Conservation (phyloP, 23 red algal species). For the Cyanidioschyzon merolae region DNA sequence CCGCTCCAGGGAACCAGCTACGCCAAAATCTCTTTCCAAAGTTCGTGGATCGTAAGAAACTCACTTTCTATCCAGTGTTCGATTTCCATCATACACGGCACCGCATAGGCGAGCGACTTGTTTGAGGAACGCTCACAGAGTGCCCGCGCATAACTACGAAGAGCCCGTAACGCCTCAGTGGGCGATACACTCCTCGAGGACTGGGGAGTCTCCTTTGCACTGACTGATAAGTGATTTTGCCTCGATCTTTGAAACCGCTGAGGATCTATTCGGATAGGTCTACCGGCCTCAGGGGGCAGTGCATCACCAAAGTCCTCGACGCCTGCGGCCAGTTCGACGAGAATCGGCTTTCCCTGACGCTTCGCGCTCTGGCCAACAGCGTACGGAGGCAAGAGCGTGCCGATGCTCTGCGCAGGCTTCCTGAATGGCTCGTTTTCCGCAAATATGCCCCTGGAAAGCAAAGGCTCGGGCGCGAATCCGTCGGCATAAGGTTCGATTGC, state of each 20-base stretch:
- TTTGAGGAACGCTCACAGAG: not conserved
- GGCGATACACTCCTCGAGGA: not conserved
- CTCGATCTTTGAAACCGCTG: not conserved
- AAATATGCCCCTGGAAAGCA: not conserved
- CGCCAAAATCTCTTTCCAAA: not conserved
- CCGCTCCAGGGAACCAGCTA: too few relatives aligned
- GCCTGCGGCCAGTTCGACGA: not conserved
- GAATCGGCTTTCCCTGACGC: not conserved
- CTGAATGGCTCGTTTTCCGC: not conserved
- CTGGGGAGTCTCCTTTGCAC: not conserved
- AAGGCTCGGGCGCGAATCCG: not conserved
- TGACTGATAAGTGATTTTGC: not conserved
- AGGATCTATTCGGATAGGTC: not conserved
- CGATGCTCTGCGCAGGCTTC: too few relatives aligned
- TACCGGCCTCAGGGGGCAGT: not conserved
- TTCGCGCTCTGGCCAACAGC: too few relatives aligned
- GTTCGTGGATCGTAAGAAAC: not conserved
- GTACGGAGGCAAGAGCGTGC: too few relatives aligned
- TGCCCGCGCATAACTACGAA: slow-evolving; percentile 9
- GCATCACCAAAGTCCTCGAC: not conserved
- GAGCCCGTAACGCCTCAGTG: not conserved
- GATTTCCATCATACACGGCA: not conserved
- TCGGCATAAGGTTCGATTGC: not conserved
- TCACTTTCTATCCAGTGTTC: slow-evolving; percentile 6
- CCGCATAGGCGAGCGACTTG: not conserved